These are phyloP conservation scores for Diaporthe sp. DNA, from an alignment of 2,329 filamentous ascomycete genomes.

Conservation along the genomic window DNA sequence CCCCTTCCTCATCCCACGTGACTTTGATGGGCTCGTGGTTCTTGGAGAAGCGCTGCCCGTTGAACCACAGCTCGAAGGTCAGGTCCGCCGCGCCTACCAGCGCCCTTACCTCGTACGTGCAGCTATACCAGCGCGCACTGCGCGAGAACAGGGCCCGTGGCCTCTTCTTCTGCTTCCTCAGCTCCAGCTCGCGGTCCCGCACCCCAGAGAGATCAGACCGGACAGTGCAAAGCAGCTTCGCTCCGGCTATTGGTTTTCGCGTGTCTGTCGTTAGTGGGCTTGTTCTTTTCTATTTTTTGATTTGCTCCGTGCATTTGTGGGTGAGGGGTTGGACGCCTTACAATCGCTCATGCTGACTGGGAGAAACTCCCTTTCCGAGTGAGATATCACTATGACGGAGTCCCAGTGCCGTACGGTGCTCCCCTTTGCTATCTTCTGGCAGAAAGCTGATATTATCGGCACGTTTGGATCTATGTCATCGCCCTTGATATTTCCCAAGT, in stretches of 20 bases:
- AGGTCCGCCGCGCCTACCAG: slow-evolving; percentile 67
- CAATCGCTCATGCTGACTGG: slow-evolving; percentile 51
- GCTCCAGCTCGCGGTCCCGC: slow-evolving; percentile 49
- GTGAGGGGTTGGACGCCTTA: slow-evolving; percentile 37
- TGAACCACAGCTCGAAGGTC: slow-evolving; percentile 55
- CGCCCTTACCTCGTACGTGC: slow-evolving; percentile 61
- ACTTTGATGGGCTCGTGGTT: slow-evolving; percentile 51
- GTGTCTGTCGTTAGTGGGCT: neutral
- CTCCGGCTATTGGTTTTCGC: slow-evolving; percentile 45
- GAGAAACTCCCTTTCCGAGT: slow-evolving; percentile 48
- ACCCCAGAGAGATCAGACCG: slow-evolving; percentile 53
- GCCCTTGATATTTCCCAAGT: slow-evolving; percentile 43
- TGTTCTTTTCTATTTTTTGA: neutral
- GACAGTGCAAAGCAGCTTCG: slow-evolving; percentile 51
- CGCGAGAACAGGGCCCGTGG: slow-evolving; percentile 45
- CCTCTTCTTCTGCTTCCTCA: slow-evolving; percentile 46
- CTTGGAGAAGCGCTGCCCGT: slow-evolving; percentile 50
- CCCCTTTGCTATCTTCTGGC: slow-evolving; percentile 45
- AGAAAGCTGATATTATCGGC: slow-evolving; percentile 48
- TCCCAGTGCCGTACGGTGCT: slow-evolving; percentile 50
- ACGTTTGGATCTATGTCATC: slow-evolving; percentile 50
- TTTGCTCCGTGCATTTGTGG: neutral
- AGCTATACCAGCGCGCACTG: slow-evolving; percentile 51
- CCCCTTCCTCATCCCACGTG: slow-evolving; percentile 46
- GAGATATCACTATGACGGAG: slow-evolving; percentile 51